Evolutionary conservation across 2,329 filamentous ascomycete species (phyloP), one percentile per base, ranked within the genome.

Genomic region (Ceratocystis cacaofunesta): DNA sequence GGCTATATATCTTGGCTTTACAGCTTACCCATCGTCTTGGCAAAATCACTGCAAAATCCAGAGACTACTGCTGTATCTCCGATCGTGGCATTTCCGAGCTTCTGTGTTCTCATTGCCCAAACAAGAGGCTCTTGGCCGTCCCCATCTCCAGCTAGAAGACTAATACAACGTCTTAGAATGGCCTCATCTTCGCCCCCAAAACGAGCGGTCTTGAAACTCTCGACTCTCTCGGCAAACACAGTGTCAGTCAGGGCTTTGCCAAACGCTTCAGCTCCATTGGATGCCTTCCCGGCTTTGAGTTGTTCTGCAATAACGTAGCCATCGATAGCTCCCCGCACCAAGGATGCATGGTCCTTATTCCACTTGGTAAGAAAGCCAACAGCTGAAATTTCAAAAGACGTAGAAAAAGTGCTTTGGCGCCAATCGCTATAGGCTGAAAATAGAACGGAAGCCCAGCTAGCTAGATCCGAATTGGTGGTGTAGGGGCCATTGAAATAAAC

Each of bases 381-480:
- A 5, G 66, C 63, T 2, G 57, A 65, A 22, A 63, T 57, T 5
- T 63, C 30, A 30, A 65, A 67, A 7, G 62, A 65, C 7, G 62
- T 28, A 19, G 64, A 58, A 41, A 65, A 67, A 1, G 48, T 67
- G 19, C 17, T 60, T 4, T 50, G 43, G 44, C 63, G 58, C 57
- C 63, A 67, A 41, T 63, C 63, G 15, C 28, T n/a, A 36, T 65
- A 67, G 5, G 58, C 50, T 8, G 48, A 50, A n/a, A 67, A 55
- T 7, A 67, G 19, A 2, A 65, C 36, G 19, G 57, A 32, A 5
- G n/a, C 66, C 66, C 66, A 67, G 25, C 50, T 65, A 8, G 58
- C 62, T 8, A 67, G 46, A 43, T 67, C 66, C 1, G 66, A 36
- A 6, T 64, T 41, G 8, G 48, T 36, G 61, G 68, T 68, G 25